Conservation (phyloP, 1,139 yeast species). For the Scheffersomyces parashehatae region DNA sequence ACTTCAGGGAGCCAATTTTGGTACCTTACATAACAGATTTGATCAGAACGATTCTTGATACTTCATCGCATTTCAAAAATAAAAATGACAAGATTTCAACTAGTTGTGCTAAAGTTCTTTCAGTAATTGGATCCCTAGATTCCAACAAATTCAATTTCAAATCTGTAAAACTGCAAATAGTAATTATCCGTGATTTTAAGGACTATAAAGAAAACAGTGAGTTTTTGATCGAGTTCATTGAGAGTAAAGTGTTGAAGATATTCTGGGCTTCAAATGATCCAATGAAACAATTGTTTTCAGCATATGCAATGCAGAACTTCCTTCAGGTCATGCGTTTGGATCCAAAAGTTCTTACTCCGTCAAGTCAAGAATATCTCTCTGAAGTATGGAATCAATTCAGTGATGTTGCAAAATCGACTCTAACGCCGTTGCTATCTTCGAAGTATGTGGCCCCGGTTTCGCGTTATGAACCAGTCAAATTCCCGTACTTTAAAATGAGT, state of each 20-base stretch:
- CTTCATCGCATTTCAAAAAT: conserved; percentile 58
- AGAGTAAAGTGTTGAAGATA: conserved; percentile 69
- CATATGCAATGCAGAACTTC: conserved; percentile 88
- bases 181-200: conserved; percentile 60
- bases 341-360: conserved; percentile 30
- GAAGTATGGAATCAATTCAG: conserved; percentile 65
- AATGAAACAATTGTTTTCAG: conserved; percentile 76
- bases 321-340: conserved; percentile 64
- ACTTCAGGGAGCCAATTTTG: conserved; percentile 30
- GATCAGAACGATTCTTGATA: conserved; percentile 58
- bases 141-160: conserved; percentile 58
- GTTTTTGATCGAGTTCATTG: conserved; percentile 67
- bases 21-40: conserved; percentile 42
- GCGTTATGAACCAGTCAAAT: conserved; percentile 33
- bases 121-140: conserved; percentile 80
- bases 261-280: conserved; percentile 94
- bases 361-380: conserved; percentile 20
- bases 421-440: conserved; percentile 75
- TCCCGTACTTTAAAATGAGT: conserved; percentile 36
- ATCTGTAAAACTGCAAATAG: conserved; percentile 42
- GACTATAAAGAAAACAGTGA: conserved; percentile 62
- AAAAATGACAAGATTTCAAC: conserved; percentile 51
- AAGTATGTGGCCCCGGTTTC: conserved; percentile 62
- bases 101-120: conserved; percentile 68
- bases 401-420: conserved; percentile 69